phyloP scores from a whole-genome alignment of 305 asterid genomes.

The Caryopteris hybrid region DNA sequence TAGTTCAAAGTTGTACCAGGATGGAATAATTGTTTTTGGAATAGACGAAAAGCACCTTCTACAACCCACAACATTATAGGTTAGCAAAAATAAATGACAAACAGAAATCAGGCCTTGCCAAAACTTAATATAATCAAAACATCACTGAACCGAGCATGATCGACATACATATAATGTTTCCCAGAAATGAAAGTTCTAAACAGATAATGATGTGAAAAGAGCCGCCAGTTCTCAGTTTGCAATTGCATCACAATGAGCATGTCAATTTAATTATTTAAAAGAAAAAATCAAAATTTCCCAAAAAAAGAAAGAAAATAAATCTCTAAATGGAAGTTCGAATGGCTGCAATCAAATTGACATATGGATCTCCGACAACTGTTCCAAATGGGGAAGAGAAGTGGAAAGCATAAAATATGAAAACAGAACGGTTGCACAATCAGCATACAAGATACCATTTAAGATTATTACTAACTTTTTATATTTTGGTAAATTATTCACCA shows the following conservation, averaged over 20 bases:
- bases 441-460: neutral
- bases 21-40: neutral
- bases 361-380: neutral
- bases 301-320: neutral
- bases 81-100: neutral
- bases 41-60: neutral
- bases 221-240: conserved; percentile 3
- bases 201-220: neutral
- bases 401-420: neutral
- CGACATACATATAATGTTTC: neutral
- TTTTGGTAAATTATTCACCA: neutral
- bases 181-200: conserved; percentile 1
- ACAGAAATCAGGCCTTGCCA: neutral
- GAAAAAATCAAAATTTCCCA: neutral
- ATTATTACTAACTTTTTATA: neutral
- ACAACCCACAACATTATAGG: conserved; percentile 2
- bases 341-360: neutral
- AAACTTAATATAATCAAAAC: neutral
- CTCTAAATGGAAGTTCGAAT: neutral
- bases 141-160: neutral
- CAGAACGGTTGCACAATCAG: neutral
- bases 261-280: neutral
- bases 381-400: neutral
- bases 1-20: neutral
- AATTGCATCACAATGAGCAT: neutral